Evolutionary conservation across 352 stramenopile genomes (phyloP).

Genomic region (Hyaloperonospora brassicae): DNA sequence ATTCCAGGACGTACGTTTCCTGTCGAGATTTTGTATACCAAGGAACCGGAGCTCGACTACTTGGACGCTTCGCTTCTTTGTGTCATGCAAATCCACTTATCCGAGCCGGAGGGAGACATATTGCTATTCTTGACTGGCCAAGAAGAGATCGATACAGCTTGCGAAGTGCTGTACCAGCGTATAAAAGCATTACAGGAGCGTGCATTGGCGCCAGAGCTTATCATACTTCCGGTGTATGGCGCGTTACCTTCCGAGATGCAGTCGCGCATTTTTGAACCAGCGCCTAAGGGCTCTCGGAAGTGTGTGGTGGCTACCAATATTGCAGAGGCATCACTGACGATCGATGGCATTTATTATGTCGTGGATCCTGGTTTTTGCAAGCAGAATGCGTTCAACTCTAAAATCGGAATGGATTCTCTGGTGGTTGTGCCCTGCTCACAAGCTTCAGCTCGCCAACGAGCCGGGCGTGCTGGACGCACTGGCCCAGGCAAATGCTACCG

Average conservation of each 20-base stretch:
- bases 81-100: conserved; percentile 99
- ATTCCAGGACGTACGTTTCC: conserved; percentile 97
- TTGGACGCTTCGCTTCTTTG: conserved; percentile 95
- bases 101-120: conserved; percentile 96
- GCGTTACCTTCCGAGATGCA: conserved; percentile 98
- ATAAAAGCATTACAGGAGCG: conserved; percentile 94
- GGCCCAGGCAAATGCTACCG: conserved; percentile 99
- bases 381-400: conserved; percentile 98
- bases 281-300: conserved; percentile 92
- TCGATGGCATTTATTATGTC: conserved; percentile 96
- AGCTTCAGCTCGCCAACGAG: conserved; percentile 94
- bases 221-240: conserved; percentile 98
- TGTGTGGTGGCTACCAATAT: conserved; percentile 99
- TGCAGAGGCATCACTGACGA: conserved; percentile 98
- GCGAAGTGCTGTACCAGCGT: conserved; percentile 94
- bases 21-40: conserved; percentile 98
- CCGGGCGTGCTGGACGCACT: conserved; percentile 95
- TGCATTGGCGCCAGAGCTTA: conserved; percentile 93
- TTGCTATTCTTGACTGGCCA: conserved; percentile 98
- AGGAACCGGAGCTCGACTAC: conserved; percentile 98
- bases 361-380: conserved; percentile 95
- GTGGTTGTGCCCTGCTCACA: conserved; percentile 97
- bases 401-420: conserved; percentile 99
- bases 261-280: conserved; percentile 97
- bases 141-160: conserved; percentile 98